These are phyloP conservation scores for Aureobasidium lini DNA, from an alignment of 2,329 filamentous ascomycete species.

Conservation along the genomic window DNA sequence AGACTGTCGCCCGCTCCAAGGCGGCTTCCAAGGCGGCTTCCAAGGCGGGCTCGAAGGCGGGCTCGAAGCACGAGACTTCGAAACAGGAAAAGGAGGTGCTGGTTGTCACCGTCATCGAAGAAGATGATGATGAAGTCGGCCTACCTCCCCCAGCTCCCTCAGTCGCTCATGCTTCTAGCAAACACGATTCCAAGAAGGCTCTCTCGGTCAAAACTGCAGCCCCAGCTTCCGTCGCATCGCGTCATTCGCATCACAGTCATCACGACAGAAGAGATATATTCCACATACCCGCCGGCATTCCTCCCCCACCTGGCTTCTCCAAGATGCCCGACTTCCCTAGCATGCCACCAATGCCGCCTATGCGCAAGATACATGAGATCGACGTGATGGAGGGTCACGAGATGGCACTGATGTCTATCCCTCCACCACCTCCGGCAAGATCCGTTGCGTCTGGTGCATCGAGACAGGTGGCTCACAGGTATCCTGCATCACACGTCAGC, in stretches of 20 bases:
- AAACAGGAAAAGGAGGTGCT: background rate
- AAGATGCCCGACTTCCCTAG: background rate
- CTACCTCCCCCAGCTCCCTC: background rate
- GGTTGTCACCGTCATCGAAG: constrained; percentile 1
- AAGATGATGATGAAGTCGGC: background rate
- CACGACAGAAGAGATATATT: background rate
- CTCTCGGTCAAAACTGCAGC: background rate
- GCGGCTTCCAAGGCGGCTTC: background rate
- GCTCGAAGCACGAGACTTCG: background rate
- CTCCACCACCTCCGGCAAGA: background rate
- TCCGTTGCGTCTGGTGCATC: background rate
- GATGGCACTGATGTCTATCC: background rate
- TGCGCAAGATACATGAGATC: background rate
- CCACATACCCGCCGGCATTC: background rate
- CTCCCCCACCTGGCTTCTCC: background rate
- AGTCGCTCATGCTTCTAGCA: background rate
- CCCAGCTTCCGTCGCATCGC: background rate
- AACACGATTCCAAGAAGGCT: background rate
- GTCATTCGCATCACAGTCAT: background rate
- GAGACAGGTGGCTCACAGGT: background rate
- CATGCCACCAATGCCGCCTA: background rate
- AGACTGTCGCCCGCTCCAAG: background rate
- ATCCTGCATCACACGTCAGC: background rate
- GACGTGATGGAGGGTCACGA: background rate
- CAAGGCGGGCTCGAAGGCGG: background rate